Evolutionary conservation across 768 basidiomycete species (phyloP), one percentile per base, ranked within the genome.

Genomic region (Mycena indigotica): DNA sequence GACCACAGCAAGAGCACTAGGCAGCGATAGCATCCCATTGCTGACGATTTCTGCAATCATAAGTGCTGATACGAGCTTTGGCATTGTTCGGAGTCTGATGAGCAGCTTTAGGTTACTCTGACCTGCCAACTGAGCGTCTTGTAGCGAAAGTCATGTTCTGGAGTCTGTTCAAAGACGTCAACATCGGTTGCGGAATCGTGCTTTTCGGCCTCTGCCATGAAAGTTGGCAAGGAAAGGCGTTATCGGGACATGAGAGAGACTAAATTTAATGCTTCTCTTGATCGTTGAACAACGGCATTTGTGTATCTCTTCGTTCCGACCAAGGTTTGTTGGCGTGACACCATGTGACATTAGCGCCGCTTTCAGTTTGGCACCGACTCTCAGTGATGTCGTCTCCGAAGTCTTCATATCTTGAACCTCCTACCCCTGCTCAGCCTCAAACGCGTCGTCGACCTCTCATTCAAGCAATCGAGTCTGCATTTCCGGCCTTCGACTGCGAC

Each of bases 31-130:
- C 77, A 83, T 80, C 12, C 82, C 82, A 66, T 82, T 83, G 67
- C 78, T 80, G 29, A 84, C 80, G 24, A 83, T 82, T 65, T 83
- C 82, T 40, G 82, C 81, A 52, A 82, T 82, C 82, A 84, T 84
- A 19, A 84, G 67, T 50, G 81, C 60, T 24, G 72, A 68, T 6
- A 82, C 78, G 57, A 81, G 79, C 80, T 82, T 30, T 29, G 21
- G 32, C 32, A 17, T 44, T 29, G 3, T 55, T 50, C 28, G 21
- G 30, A 19, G 30, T 12, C n/a, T 19, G 32, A 41, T 21, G 23
- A 41, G 23, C n/a, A n/a, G n/a, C n/a, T n/a, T n/a, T n/a, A n/a
- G n/a, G n/a, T n/a, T n/a, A n/a, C n/a, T 38, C 35, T 12, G 21
- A 78, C 80, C 75, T 78, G 80, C 81, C 81, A 82, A 49, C 75